Evolutionary conservation across 257 asterid genomes (phyloP).

Genomic region (Solanum sejunctum): DNA sequence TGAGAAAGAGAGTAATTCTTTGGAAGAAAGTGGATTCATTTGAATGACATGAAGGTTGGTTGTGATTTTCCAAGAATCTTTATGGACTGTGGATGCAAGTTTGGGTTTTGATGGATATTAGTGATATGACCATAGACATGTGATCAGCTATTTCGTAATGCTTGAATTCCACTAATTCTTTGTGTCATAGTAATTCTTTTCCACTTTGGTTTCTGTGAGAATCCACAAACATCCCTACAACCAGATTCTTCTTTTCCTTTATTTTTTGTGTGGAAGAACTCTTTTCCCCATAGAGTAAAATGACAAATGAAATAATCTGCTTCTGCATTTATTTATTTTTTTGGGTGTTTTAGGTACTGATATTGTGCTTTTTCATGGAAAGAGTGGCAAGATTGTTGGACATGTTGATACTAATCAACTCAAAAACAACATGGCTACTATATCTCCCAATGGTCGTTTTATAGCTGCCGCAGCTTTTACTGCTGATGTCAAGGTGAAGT

Average conservation of each 20-base stretch:
- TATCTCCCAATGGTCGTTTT: conserved; percentile 96
- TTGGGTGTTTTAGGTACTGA: conserved; percentile 66
- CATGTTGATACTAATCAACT: conserved; percentile 90
- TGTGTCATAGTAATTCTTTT: neutral
- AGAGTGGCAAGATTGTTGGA: conserved; percentile 76
- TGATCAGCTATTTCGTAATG: neutral
- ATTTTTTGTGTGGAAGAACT: neutral
- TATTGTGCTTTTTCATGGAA: conserved; percentile 82
- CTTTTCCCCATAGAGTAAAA: neutral
- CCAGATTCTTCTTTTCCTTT: neutral
- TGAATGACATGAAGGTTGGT: neutral
- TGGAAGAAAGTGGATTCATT: neutral
- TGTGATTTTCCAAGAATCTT: neutral
- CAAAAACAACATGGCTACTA: conserved; percentile 86
- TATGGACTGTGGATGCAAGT: neutral
- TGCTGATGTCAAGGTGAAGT: conserved; percentile 90
- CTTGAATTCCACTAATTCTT: neutral
- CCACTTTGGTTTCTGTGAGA: neutral
- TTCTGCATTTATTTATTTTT: neutral
- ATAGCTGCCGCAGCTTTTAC: conserved; percentile 99
- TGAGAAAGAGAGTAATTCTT: neutral
- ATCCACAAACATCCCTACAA: neutral
- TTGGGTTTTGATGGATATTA: neutral
- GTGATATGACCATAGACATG: neutral
- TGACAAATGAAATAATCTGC: neutral